phyloP scores from a whole-genome alignment of 2,329 filamentous ascomycete genomes.

The Camillea tinctor region DNA sequence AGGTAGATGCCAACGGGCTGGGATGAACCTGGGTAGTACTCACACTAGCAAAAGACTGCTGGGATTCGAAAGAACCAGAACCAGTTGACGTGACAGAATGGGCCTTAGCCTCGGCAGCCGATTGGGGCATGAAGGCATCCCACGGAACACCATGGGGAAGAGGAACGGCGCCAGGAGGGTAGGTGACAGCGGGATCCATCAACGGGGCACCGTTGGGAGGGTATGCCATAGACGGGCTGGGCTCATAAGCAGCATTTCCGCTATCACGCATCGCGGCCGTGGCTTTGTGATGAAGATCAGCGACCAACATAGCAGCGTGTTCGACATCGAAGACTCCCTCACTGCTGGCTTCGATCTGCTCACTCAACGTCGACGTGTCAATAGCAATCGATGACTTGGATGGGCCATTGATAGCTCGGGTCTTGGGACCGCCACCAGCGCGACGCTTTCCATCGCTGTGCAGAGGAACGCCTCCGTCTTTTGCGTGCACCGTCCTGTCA shows the following conservation, averaged over 20 bases:
- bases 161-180: conserved; percentile 75
- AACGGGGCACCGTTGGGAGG: conserved; percentile 69
- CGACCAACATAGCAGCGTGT: conserved; percentile 97
- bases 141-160: conserved; percentile 79
- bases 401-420: conserved; percentile 60
- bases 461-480: conserved; percentile 90
- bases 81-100: conserved; percentile 69
- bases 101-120: conserved; percentile 69
- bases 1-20: conserved; percentile 63
- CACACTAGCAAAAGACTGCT: conserved; percentile 60
- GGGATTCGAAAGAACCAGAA: conserved; percentile 66
- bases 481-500: conserved; percentile 97
- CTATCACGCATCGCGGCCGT: conserved; percentile 66
- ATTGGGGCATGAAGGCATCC: conserved; percentile 80
- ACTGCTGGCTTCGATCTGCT: conserved; percentile 88
- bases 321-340: conserved; percentile 94
- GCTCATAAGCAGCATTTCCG: conserved; percentile 47
- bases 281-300: conserved; percentile 94
- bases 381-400: conserved; percentile 78
- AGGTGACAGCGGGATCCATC: conserved; percentile 76
- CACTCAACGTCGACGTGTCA: conserved; percentile 75
- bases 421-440: conserved; percentile 59
- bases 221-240: conserved; percentile 64
- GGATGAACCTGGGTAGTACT: conserved; percentile 56
- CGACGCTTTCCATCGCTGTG: conserved; percentile 93